Conservation (phyloP, 176 grass and related monocot genomes). For the Carex cristatella region DNA sequence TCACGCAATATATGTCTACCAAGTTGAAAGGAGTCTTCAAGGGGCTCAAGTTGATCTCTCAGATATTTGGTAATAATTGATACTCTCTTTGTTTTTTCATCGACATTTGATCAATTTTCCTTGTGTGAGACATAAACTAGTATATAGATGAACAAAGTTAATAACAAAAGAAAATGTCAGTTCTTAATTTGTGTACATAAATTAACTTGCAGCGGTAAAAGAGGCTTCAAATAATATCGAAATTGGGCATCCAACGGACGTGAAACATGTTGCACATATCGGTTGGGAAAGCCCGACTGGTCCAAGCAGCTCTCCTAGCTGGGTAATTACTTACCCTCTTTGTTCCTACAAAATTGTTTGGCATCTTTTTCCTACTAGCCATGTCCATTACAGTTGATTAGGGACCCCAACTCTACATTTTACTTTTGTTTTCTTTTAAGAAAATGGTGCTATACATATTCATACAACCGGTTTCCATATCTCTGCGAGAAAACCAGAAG, state of each 20-base stretch:
- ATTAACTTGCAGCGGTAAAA: slow-evolving; percentile 39
- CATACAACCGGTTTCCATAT: neutral
- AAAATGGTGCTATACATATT: neutral
- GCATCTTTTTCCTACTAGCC: neutral
- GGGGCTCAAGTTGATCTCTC: slow-evolving; percentile 64
- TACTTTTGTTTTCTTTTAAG: neutral
- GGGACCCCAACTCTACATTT: neutral
- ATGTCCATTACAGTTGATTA: neutral
- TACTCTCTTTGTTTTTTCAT: neutral
- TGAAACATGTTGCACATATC: slow-evolving; percentile 73
- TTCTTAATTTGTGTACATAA: neutral
- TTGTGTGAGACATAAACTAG: neutral
- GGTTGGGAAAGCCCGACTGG: slow-evolving; percentile 38
- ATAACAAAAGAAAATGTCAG: neutral
- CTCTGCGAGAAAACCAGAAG: neutral
- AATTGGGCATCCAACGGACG: slow-evolving; percentile 56
- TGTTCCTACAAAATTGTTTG: neutral
- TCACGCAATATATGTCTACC: slow-evolving; percentile 41
- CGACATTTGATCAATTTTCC: neutral
- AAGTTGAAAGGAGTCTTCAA: slow-evolving; percentile 80
- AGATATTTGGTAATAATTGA: slow-evolving; percentile 54
- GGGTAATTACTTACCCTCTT: slow-evolving; percentile 32
- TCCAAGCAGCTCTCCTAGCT: slow-evolving; percentile 36
- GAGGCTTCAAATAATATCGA: slow-evolving; percentile 53
- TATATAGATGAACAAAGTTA: neutral